Evolutionary conservation across 2,329 filamentous ascomycete species (phyloP).

Genomic region (Trichoderma arundinaceum): DNA sequence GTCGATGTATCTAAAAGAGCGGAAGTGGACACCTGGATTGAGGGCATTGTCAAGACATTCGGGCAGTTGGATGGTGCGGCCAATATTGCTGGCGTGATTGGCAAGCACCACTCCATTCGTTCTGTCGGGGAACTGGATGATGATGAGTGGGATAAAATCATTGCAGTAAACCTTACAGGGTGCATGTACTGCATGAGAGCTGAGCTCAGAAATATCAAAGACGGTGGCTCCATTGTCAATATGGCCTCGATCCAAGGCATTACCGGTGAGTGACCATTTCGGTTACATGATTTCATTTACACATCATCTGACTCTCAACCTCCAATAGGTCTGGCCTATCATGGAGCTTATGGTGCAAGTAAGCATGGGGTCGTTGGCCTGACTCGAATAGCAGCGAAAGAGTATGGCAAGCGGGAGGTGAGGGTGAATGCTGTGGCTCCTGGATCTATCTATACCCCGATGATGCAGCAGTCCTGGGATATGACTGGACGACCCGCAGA

Average conservation of each 20-base stretch:
- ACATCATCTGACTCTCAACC: slow-evolving; percentile 4
- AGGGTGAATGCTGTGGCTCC: slow-evolving; percentile 55
- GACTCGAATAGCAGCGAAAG: slow-evolving; percentile 47
- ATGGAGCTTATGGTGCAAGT: slow-evolving; percentile 49
- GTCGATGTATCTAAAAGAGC: slow-evolving; percentile 56
- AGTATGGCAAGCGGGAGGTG: slow-evolving; percentile 51
- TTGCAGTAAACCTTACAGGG: slow-evolving; percentile 57
- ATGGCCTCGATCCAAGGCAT: slow-evolving; percentile 54
- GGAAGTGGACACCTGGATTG: slow-evolving; percentile 59
- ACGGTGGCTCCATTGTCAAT: slow-evolving; percentile 64
- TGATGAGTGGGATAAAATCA: slow-evolving; percentile 55
- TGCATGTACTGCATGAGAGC: slow-evolving; percentile 58
- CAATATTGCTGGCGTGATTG: slow-evolving; percentile 61
- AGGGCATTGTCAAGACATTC: slow-evolving; percentile 52
- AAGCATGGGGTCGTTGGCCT: slow-evolving; percentile 49
- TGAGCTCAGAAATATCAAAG: slow-evolving; percentile 47
- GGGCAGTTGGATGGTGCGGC: slow-evolving; percentile 61
- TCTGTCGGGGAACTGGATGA: slow-evolving; percentile 53
- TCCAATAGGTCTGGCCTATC: slow-evolving; percentile 34
- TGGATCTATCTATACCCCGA: slow-evolving; percentile 56
- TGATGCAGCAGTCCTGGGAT: slow-evolving; percentile 54
- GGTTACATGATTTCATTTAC: not conserved
- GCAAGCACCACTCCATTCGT: slow-evolving; percentile 49
- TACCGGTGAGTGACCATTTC: slow-evolving; percentile 47
- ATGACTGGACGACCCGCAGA: slow-evolving; percentile 43